Evolutionary conservation across 2,329 filamentous ascomycete species (phyloP), one percentile per base, ranked within the genome.

Genomic region (Colletotrichum acutatum): DNA sequence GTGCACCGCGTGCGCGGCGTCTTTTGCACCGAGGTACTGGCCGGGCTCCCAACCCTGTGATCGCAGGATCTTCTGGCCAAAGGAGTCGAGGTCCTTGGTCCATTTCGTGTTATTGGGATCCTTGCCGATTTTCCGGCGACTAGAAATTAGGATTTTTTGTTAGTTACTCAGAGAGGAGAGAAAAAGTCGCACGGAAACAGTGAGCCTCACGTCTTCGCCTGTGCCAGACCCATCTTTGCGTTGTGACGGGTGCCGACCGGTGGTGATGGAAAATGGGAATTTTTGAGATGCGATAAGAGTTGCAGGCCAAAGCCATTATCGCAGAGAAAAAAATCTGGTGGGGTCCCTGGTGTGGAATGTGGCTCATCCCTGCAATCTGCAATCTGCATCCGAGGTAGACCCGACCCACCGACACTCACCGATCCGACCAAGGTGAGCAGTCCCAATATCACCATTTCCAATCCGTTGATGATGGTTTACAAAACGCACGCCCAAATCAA

Each of bases 91-190:
- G 80, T 95, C 93, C 78, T 92, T 92, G 69, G 93, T 92, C 97
- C 97, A 99, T 88, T 90, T 91, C 60, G 94, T 98, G 83, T 98
- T 99, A 85, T 98, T 98, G 8, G 97, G 97, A 83, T 99, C 97
- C 81, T 93, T 89, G 76, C 93, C 93, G 80, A 98, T 91, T 84
- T 96, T 97, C 60, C 87, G 87, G 77, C 80, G 82, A 74, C 81
- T 84, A 64, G 5, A 75, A 7, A 75, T 7, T 24, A 49, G 22
- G 22, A 5, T 5, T 37, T 52, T 72, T 22, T 72, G 71, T 30
- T 11, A 54, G 34, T 34, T 2, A 12, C n/a, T 19, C 37, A 8
- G 7, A 14, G 8, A 37, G 34, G 3, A n/a, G 1, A 8, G n/a
- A 8, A 24, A 1, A 24, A 19, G 14, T 53, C 49, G 37, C 24